Evolutionary conservation across 345 rosid genomes (phyloP).

Genomic region (Eucalyptus paniculata): DNA sequence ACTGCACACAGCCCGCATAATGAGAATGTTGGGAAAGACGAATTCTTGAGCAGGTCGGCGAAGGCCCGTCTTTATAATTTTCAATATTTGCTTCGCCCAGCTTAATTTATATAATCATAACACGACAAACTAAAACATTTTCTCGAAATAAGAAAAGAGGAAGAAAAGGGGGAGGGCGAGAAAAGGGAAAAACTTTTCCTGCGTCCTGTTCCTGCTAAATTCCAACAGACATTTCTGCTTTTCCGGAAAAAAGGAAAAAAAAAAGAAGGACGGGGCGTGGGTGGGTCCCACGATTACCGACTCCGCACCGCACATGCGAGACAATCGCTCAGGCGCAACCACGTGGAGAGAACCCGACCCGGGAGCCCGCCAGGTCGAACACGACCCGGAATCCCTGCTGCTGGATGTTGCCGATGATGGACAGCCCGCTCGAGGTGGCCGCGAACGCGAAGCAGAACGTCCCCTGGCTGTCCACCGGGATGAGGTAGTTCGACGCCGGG

Average conservation of each 20-base stretch:
- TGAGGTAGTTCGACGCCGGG: slow-evolving; percentile 84
- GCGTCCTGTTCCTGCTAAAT: neutral
- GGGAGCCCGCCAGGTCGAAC: slow-evolving; percentile 51
- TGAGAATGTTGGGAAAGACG: neutral
- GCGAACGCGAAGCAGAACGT: slow-evolving; percentile 95
- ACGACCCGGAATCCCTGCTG: slow-evolving; percentile 95
- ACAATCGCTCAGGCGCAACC: slow-evolving; percentile 43
- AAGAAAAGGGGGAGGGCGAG: neutral
- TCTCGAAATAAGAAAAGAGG: neutral
- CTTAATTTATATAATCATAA: neutral
- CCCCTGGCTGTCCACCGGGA: slow-evolving; percentile 65
- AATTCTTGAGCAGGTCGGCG: neutral
- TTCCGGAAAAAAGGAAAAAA: neutral
- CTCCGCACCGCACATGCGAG: neutral
- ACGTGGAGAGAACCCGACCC: slow-evolving; percentile 83
- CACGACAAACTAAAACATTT: neutral
- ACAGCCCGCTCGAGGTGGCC: slow-evolving; percentile 72
- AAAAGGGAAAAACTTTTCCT: neutral
- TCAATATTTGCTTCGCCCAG: neutral
- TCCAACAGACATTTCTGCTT: neutral
- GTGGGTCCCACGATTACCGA: neutral
- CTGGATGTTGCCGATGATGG: slow-evolving; percentile 91
- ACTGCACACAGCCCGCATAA: neutral
- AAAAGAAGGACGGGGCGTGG: neutral
- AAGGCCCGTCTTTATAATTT: neutral